Percentiles rank a stretch among this genome's conserved stretches.
These are phyloP conservation scores for Ogataea kodamae DNA, from an alignment of 805 yeast species.

Conservation along the genomic window DNA sequence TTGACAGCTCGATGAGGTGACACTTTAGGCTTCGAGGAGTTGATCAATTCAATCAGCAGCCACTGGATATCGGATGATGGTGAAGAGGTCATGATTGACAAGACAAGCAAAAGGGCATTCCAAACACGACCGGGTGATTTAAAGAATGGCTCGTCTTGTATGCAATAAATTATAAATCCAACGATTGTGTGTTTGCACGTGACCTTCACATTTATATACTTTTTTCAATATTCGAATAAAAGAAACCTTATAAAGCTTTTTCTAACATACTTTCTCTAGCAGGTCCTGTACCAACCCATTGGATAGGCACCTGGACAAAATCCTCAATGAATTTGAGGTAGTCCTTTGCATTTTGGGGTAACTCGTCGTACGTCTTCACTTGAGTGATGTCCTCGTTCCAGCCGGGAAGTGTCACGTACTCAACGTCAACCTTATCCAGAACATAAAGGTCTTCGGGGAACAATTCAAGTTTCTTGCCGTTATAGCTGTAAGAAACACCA, in stretches of 20 bases:
- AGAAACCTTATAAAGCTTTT: constrained; percentile 32
- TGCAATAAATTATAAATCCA: too few species aligned
- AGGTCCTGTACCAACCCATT: constrained; percentile 99
- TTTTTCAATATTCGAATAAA: too few species aligned
- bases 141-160: too few species aligned
- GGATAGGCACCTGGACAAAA: constrained; percentile 76
- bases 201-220: too few species aligned
- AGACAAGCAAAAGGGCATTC: too few species aligned
- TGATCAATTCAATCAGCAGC: constrained; percentile 25
- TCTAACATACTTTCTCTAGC: constrained; percentile 90
- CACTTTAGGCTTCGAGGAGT: constrained; percentile 29
- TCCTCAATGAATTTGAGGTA: constrained; percentile 86
- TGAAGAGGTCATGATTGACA: constrained; percentile 9
- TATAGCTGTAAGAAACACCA: constrained; percentile 76
- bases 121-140: too few species aligned
- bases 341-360: constrained; percentile 83
- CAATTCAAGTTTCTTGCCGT: constrained; percentile 69
- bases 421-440: constrained; percentile 88
- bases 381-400: constrained; percentile 85
- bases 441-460: constrained; percentile 91
- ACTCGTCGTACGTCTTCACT: constrained; percentile 63
- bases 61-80: constrained; percentile 21
- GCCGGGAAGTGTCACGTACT: constrained; percentile 88
- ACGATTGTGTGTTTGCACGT: constrained; percentile 17
- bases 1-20: constrained; percentile 21